Conservation (phyloP, 768 basidiomycete species). For the Trametes sanguinea region DNA sequence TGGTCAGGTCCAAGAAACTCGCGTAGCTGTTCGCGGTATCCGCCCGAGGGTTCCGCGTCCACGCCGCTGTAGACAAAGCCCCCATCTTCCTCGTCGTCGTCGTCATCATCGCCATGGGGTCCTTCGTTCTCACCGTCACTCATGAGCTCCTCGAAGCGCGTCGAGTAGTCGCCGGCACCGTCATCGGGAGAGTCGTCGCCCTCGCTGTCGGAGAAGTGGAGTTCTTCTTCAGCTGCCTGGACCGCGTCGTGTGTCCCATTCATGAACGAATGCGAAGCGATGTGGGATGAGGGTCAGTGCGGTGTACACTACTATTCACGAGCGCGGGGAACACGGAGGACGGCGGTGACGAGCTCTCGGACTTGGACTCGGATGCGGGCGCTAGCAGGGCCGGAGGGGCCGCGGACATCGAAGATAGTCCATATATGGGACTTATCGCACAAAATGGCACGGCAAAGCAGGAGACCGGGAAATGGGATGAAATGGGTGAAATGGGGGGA, state of each 20-base stretch:
- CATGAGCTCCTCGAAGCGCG: constrained; percentile 70
- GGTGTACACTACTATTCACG: not conserved
- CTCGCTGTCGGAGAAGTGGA: constrained; percentile 42
- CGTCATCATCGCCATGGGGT: constrained; percentile 31
- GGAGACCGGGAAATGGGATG: too few species aligned
- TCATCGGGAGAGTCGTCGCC: constrained; percentile 45
- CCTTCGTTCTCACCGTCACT: constrained; percentile 38
- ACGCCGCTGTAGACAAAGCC: constrained; percentile 74
- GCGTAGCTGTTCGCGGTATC: constrained; percentile 68
- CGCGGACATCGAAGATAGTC: not conserved
- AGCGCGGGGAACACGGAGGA: not conserved
- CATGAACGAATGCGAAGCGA: constrained; percentile 26
- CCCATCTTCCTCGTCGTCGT: constrained; percentile 57
- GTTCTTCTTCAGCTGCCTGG: constrained; percentile 15
- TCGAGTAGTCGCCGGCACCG: constrained; percentile 59
- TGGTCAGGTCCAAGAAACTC: constrained; percentile 73
- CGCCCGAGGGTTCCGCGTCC: constrained; percentile 52
- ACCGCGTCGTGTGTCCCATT: constrained; percentile 28
- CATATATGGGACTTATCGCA: constrained; percentile 10
- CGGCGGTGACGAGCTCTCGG: constrained; percentile 7
- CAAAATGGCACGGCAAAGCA: constrained; percentile 9
- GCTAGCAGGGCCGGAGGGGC: not conserved
- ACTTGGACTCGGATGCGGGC: not conserved
- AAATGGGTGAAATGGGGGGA: constrained; percentile 7
- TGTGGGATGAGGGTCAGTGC: not conserved